Evolutionary conservation across 306 rosid genomes (phyloP), one percentile per base, ranked within the genome.

Genomic region (Castanea sativa): DNA sequence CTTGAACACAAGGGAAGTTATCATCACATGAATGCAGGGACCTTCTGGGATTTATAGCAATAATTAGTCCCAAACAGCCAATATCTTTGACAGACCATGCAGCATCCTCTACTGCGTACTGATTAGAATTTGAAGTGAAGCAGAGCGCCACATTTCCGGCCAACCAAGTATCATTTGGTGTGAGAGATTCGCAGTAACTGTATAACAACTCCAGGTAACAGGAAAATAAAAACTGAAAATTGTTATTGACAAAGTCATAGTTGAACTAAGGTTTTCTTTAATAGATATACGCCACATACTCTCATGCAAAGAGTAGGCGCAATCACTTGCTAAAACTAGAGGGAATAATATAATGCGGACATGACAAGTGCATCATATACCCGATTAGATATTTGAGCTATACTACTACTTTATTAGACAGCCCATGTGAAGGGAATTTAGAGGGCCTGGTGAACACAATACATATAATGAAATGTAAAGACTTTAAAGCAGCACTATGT

Each of bases 71-170:
- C 56, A 69, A 71, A 73, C 73, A 85, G 3, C 88, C 90, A 11
- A 84, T 85, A 67, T 84, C 41, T 75, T 69, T 76, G 32, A 79
- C 75, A 73, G 61, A 68, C 55, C 51, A 29, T 15, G 84, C 83
- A 45, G 53, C 63, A 30, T 4, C 81, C 63, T 61, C 74, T 76
- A 75, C 32, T 16, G 13, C 73, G 10, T 38, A 0, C 14, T 58
- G 51, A 27, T 15, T 21, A 41, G 53, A 67, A 23, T 65, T 73
- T 12, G 72, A 81, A 35, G 78, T 63, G 71, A 87, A 87, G 88
- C 90, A 87, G 25, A 84, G 77, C 70, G 76, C 88, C 69, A 84
- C 84, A 12, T 38, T 84, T 58, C 84, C 82, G 2, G 51, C 80
- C 23, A 65, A 77, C 86, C 83, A 73, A n/a, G 75, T 79, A n/a